Evolutionary conservation across 2,329 filamentous ascomycete genomes (phyloP).

Genomic region (Paraphaeosphaeria minitans): DNA sequence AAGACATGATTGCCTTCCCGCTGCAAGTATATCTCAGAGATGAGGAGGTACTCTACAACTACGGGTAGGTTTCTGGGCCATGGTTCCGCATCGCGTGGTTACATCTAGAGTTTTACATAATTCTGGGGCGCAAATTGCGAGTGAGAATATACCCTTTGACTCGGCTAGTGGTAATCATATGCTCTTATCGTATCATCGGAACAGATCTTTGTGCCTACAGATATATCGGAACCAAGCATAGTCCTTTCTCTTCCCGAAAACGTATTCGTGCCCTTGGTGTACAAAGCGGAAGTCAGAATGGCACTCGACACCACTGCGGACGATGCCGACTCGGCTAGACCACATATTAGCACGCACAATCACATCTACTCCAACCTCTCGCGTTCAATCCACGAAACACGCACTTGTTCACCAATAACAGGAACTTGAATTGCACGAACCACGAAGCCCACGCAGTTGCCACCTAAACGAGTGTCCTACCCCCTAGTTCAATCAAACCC

Average conservation of each 20-base stretch:
- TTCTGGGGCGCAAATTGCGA: not conserved
- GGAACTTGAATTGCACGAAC: not conserved
- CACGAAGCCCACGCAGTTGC: not conserved
- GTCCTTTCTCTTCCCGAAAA: not conserved
- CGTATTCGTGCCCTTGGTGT: too few relatives aligned
- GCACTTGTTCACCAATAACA: too few relatives aligned
- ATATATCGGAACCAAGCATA: not conserved
- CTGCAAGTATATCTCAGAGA: not conserved
- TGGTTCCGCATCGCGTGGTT: not conserved
- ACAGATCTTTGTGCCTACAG: not conserved
- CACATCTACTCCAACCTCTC: not conserved
- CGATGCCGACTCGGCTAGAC: too few relatives aligned
- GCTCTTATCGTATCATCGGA: not conserved
- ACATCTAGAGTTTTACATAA: not conserved
- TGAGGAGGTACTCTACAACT: not conserved
- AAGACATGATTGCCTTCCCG: too few relatives aligned
- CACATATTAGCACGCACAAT: too few relatives aligned
- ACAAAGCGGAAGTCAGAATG: too few relatives aligned
- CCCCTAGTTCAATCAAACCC: too few relatives aligned
- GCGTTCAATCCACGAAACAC: too few relatives aligned
- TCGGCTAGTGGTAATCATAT: not conserved
- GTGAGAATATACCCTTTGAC: not conserved
- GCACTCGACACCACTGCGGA: too few relatives aligned
- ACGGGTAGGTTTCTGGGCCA: not conserved
- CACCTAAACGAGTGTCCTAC: not conserved